Percentiles rank a stretch among this genome's conserved stretches.
These are phyloP conservation scores for Chaetomiaceae sp. DNA, from an alignment of 2,329 filamentous ascomycete genomes.

Conservation along the genomic window DNA sequence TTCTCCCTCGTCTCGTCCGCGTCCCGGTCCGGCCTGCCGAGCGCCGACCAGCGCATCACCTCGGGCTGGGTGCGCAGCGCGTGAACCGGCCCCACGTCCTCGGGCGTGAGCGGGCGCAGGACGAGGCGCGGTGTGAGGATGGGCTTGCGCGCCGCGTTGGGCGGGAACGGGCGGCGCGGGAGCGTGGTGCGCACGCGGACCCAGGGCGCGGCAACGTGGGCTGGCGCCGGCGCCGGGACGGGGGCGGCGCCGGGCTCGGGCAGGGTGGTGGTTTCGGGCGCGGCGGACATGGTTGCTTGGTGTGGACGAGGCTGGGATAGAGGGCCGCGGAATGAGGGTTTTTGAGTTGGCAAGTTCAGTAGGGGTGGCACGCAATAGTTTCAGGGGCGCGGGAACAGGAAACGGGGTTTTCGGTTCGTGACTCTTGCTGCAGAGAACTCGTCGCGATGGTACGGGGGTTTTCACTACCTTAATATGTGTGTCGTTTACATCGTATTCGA, in stretches of 20 bases:
- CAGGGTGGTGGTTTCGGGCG: neutral
- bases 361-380: too few species aligned
- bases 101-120: slow-evolving; percentile 43
- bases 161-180: slow-evolving; percentile 38
- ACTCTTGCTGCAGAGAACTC: too few species aligned
- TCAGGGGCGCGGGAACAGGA: too few species aligned
- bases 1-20: slow-evolving; percentile 37
- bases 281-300: neutral
- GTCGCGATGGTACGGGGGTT: too few species aligned
- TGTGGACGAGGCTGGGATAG: too few species aligned
- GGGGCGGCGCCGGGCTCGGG: neutral
- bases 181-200: slow-evolving; percentile 44
- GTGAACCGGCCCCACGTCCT: slow-evolving; percentile 46
- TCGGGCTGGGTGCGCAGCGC: slow-evolving; percentile 51
- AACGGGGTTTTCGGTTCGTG: too few species aligned
- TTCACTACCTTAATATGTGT: too few species aligned
- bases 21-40: slow-evolving; percentile 38
- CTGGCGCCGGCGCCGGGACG: slow-evolving; percentile 15
- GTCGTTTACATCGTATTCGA: too few species aligned
- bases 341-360: neutral
- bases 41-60: slow-evolving; percentile 54
- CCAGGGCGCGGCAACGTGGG: slow-evolving; percentile 19
- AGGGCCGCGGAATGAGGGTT: neutral
- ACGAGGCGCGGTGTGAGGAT: slow-evolving; percentile 49
- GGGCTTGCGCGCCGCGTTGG: slow-evolving; percentile 32